Conservation (phyloP, 768 basidiomycete genomes). For the Guyanaporus albipodus region DNA sequence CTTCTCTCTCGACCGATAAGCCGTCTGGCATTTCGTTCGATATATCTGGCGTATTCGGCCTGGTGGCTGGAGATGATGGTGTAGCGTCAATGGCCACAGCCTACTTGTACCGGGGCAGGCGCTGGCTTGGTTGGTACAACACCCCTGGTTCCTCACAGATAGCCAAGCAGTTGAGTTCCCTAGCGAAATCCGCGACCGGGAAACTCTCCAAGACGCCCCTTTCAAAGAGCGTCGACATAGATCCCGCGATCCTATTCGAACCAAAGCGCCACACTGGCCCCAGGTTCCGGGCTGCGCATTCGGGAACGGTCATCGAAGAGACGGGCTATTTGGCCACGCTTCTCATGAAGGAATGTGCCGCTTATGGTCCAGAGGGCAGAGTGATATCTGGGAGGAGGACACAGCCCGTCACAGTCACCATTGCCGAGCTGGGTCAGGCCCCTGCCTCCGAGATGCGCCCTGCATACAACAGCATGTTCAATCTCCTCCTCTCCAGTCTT, state of each 20-base stretch:
- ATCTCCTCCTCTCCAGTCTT: slow-evolving; percentile 11
- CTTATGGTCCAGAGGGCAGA: slow-evolving; percentile 8
- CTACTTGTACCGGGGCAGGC: slow-evolving; percentile 24
- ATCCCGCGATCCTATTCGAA: slow-evolving; percentile 20
- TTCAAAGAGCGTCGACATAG: slow-evolving; percentile 11
- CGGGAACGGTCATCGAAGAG: no score
- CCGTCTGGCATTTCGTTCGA: slow-evolving; percentile 18
- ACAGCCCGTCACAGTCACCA: slow-evolving; percentile 8
- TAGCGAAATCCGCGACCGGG: slow-evolving; percentile 16
- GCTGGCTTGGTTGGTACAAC: no score
- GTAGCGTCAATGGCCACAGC: slow-evolving; percentile 27
- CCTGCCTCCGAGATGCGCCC: slow-evolving; percentile 13
- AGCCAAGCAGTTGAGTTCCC: slow-evolving; percentile 17
- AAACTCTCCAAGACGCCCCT: no score
- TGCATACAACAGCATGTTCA: neutral
- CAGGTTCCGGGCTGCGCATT: slow-evolving; percentile 73
- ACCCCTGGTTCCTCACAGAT: slow-evolving; percentile 31
- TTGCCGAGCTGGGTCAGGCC: slow-evolving; percentile 6
- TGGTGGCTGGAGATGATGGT: slow-evolving; percentile 33
- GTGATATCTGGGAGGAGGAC: slow-evolving; percentile 10
- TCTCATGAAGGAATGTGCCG: slow-evolving; percentile 27
- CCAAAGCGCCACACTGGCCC: slow-evolving; percentile 1
- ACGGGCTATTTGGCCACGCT: slow-evolving; percentile 54
- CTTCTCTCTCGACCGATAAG: neutral
- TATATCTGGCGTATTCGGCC: slow-evolving; percentile 21